A percentile compares a stretch with the other conserved stretches of the same genome.
Evolutionary conservation across 345 rosid genomes (phyloP).

Genomic region (Diplotaxis tenuifolia): DNA sequence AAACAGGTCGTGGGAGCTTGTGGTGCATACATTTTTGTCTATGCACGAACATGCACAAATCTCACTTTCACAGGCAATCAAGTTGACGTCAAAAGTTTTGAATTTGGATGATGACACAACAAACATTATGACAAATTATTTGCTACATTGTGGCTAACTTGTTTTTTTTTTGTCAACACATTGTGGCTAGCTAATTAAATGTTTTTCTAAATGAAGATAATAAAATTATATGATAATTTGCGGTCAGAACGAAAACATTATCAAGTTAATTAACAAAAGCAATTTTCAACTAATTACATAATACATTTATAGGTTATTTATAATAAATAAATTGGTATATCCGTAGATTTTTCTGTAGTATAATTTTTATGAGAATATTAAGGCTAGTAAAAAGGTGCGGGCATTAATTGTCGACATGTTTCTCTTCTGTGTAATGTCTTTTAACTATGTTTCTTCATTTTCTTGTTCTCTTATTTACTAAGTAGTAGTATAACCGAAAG

Average conservation of each 20-base stretch:
- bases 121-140: background rate
- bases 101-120: background rate
- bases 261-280: background rate
- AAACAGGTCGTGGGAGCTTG: conserved; percentile 12
- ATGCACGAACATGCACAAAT: conserved; percentile 13
- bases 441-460: too few species aligned
- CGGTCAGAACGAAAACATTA: background rate
- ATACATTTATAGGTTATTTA: too few species aligned
- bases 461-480: too few species aligned
- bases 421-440: too few species aligned
- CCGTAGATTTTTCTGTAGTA: too few species aligned
- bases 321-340: too few species aligned
- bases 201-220: background rate
- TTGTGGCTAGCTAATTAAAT: background rate
- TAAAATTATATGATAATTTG: too few species aligned
- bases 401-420: too few species aligned
- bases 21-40: conserved; percentile 26
- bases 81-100: conserved; percentile 3
- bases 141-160: background rate
- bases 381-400: too few species aligned
- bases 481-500: background rate
- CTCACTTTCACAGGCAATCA: conserved; percentile 16
- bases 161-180: too few species aligned
- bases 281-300: too few species aligned
- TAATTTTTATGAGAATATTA: too few species aligned